phyloP scores from a whole-genome alignment of 768 basidiomycete species.

The Mycena rebaudengoi region DNA sequence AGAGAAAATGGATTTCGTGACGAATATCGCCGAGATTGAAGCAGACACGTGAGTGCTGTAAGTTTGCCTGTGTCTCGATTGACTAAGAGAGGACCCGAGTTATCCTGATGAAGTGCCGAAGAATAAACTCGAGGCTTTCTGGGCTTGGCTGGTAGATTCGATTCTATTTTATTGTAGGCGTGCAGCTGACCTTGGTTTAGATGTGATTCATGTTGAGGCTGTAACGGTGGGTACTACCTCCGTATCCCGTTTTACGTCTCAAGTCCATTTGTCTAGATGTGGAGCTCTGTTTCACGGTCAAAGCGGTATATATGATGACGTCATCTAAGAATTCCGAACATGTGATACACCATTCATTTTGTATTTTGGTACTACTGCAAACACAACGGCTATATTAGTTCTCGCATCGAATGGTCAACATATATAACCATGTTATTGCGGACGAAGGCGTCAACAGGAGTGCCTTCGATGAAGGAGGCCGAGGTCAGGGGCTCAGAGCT shows the following conservation, averaged over 20 bases:
- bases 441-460: slow-evolving; percentile 74
- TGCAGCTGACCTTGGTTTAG: not conserved
- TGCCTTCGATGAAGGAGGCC: slow-evolving; percentile 50
- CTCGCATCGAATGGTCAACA: slow-evolving; percentile 66
- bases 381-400: slow-evolving; percentile 44
- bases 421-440: slow-evolving; percentile 72
- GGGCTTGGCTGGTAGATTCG: slow-evolving; percentile 23
- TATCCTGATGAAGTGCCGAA: slow-evolving; percentile 23
- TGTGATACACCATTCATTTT: not conserved
- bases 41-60: slow-evolving; percentile 60
- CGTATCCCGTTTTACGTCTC: not conserved
- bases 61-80: not conserved
- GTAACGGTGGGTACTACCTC: not conserved
- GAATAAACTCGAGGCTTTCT: slow-evolving; percentile 22
- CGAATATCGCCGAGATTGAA: slow-evolving; percentile 73
- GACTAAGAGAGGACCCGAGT: not conserved
- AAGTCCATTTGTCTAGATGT: not conserved
- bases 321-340: not conserved
- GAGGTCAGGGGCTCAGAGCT: slow-evolving; percentile 44
- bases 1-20: slow-evolving; percentile 85
- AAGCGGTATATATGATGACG: slow-evolving; percentile 5
- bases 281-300: not conserved
- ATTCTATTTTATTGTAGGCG: not conserved
- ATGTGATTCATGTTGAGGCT: not conserved
- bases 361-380: slow-evolving; percentile 4